phyloP scores from a whole-genome alignment of 306 rosid genomes.

The Boehmeria nivea region DNA sequence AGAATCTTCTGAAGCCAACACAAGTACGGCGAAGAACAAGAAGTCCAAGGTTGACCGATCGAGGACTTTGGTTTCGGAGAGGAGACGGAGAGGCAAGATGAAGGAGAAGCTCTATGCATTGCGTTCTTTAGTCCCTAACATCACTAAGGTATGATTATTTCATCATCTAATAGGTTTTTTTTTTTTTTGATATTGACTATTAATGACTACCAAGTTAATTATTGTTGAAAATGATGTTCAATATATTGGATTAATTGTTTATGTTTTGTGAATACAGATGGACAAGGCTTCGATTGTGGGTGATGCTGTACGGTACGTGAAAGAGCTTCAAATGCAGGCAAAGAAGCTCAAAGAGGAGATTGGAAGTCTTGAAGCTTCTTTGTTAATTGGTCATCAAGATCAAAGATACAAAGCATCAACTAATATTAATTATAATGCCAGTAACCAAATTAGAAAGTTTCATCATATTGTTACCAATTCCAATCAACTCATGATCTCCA shows the following conservation, averaged over 20 bases:
- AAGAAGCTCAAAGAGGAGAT: conserved; percentile 59
- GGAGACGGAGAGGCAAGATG: conserved; percentile 67
- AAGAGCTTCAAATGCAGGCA: conserved; percentile 57
- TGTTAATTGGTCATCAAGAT: conserved; percentile 18
- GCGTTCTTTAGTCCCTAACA: conserved; percentile 72
- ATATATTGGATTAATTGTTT: background rate
- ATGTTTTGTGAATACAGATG: conserved; percentile 40
- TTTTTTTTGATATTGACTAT: background rate
- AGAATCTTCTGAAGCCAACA: conserved; percentile 4
- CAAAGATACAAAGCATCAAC: conserved; percentile 30
- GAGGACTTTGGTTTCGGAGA: conserved; percentile 64
- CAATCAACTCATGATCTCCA: conserved; percentile 22
- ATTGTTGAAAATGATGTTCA: background rate
- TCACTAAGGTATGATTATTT: conserved; percentile 44
- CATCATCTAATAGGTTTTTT: background rate
- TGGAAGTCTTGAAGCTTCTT: conserved; percentile 60
- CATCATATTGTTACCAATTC: conserved; percentile 11
- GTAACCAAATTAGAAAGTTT: conserved; percentile 15
- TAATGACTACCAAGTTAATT: background rate
- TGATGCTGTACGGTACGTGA: conserved; percentile 61
- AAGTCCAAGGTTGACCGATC: conserved; percentile 45
- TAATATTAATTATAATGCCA: conserved; percentile 4
- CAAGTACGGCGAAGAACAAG: background rate
- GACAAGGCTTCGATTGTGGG: conserved; percentile 83
- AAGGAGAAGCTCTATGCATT: conserved; percentile 85